Evolutionary conservation across 2,329 filamentous ascomycete genomes (phyloP).

Genomic region (Monilinia fructigena): DNA sequence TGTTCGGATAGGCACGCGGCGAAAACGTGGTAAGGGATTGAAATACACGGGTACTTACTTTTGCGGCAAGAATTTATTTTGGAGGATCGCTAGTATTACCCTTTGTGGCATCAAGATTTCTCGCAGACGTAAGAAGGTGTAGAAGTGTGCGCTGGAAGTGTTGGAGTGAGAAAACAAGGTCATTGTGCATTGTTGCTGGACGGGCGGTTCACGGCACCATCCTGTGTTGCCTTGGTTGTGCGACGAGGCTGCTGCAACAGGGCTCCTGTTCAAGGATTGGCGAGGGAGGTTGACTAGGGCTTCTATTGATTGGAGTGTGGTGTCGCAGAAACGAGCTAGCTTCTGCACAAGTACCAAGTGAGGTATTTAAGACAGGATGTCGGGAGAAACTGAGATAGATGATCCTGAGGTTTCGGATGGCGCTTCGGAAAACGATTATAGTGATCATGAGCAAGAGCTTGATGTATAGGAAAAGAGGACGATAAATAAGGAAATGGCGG

Average conservation of each 20-base stretch:
- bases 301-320: slow-evolving; percentile 37
- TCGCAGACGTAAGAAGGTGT: slow-evolving; percentile 25
- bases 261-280: slow-evolving; percentile 33
- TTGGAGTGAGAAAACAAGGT: slow-evolving; percentile 31
- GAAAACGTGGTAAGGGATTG: slow-evolving; percentile 38
- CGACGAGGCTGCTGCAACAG: slow-evolving; percentile 35
- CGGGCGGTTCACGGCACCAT: slow-evolving; percentile 34
- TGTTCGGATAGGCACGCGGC: slow-evolving; percentile 37
- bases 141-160: slow-evolving; percentile 31
- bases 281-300: slow-evolving; percentile 32
- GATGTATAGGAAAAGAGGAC: slow-evolving; percentile 38
- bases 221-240: slow-evolving; percentile 33
- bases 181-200: slow-evolving; percentile 35
- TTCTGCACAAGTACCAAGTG: slow-evolving; percentile 29
- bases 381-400: slow-evolving; percentile 41
- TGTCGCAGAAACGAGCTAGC: slow-evolving; percentile 36
- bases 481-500: slow-evolving; percentile 40
- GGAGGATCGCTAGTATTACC: slow-evolving; percentile 21
- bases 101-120: slow-evolving; percentile 27
- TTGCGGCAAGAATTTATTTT: slow-evolving; percentile 26
- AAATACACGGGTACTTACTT: slow-evolving; percentile 34
- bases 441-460: slow-evolving; percentile 39
- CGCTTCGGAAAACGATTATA: slow-evolving; percentile 41
- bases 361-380: slow-evolving; percentile 40
- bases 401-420: slow-evolving; percentile 41